Conservation (phyloP, 495 filamentous ascomycete species). For the Penicillium daleae region DNA sequence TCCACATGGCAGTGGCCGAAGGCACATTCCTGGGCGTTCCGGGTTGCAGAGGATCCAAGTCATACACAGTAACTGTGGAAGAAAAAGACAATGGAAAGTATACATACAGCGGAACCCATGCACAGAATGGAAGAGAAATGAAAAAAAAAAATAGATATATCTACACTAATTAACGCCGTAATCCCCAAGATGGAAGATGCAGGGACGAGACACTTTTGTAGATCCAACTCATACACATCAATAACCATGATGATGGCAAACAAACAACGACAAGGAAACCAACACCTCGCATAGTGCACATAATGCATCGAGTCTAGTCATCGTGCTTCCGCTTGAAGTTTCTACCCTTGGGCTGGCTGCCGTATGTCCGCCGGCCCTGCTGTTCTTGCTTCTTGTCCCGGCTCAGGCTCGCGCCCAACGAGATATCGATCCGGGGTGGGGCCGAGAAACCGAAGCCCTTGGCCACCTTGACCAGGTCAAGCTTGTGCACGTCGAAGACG, state of each 20-base stretch:
- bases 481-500: constrained; percentile 90
- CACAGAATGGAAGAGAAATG: not conserved
- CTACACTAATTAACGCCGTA: constrained; percentile 34
- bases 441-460: constrained; percentile 90
- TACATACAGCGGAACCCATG: not conserved
- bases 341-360: constrained; percentile 62
- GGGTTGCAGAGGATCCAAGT: not conserved
- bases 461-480: constrained; percentile 91
- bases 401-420: constrained; percentile 82
- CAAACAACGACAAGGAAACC: not conserved
- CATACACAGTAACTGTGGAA: not conserved
- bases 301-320: constrained; percentile 19
- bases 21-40: not conserved
- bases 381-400: constrained; percentile 80
- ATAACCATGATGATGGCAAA: not conserved
- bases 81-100: too few relatives aligned
- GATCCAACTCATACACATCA: constrained; percentile 13
- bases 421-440: constrained; percentile 91
- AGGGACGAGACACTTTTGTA: constrained; percentile 28
- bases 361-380: constrained; percentile 77
- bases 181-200: constrained; percentile 32
- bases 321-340: constrained; percentile 53
- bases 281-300: not conserved
- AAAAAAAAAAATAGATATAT: constrained; percentile 28
- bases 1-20: constrained; percentile 12